Base-by-base conservation (phyloP, 148 eudicot genomes). In the Chenopodium suecicum region DNA sequence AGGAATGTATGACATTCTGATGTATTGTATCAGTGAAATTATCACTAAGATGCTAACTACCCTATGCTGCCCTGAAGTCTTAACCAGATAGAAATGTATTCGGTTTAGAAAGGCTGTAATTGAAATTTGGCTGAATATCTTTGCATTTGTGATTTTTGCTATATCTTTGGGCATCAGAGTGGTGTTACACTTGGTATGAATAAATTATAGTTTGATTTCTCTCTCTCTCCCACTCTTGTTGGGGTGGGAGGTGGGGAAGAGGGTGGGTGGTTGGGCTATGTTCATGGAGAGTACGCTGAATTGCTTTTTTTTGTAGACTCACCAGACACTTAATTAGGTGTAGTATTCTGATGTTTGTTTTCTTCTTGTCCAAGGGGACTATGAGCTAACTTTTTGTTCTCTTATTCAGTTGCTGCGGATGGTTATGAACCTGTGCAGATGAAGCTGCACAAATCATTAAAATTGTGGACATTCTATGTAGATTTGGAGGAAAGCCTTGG, bases 401-500 rank as follows among this genome's bases (percentile, higher is more conserved):
- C 5, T 9, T 66, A 7, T 82, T 83, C 96, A 94, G 99, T 96
- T 83, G 93, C 99, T 85, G 97, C 92, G 77, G 97, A 92, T 87
- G 98, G 98, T 67, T 88, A 87, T 73, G 95, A 92, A 85, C 98
- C 97, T 48, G 99, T 96, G 79, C 99, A 96, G 85, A 96, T 96
- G 60, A 94, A 89, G 88, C 81, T 91, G 88, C 95, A 96, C 84
- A 92, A 88, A 76, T 96, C 98, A 58, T 84, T 94, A 76, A 86
- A 90, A 66, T 86, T 96, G 27, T 96, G 99, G 99, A 83, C 94
- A 44, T 92, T 94, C 83, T 94, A 89, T 86, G 98, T 94, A 64
- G 99, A 96, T 86, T 85, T 96, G 84, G 99, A 94, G 89, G 99
- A 96, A 80, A 92, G 97, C 83, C 86, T 94, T n/a, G 98, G 97